Conservation (phyloP, 768 basidiomycete species). For the Leucocoprinus birnbaumii region DNA sequence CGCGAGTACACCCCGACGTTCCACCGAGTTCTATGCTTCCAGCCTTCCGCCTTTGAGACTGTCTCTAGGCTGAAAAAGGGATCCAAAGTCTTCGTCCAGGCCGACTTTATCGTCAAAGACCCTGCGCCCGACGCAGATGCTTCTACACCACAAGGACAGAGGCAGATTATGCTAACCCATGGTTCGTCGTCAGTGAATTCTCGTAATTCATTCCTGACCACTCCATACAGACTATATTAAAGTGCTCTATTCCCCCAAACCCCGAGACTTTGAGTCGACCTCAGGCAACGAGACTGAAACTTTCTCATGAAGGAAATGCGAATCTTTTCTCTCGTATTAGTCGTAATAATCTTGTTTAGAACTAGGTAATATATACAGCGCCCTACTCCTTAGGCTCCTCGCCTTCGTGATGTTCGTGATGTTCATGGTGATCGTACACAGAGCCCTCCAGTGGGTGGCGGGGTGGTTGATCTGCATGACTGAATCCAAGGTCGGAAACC, state of each 20-base stretch:
- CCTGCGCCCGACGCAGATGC: slow-evolving; percentile 66
- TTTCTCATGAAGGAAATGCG: not conserved
- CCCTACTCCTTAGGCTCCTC: not conserved
- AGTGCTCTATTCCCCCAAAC: slow-evolving; percentile 36
- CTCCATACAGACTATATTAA: slow-evolving; percentile 46
- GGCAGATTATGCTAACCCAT: slow-evolving; percentile 80
- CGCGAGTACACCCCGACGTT: slow-evolving; percentile 60
- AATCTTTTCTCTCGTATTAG: not conserved
- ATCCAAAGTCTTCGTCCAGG: slow-evolving; percentile 77
- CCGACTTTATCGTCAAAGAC: slow-evolving; percentile 72
- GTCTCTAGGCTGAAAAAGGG: slow-evolving; percentile 69
- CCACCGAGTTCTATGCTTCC: slow-evolving; percentile 77
- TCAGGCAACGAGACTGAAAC: not conserved
- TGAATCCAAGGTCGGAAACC: slow-evolving; percentile 1
- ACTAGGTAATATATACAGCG: not conserved
- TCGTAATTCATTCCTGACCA: not conserved
- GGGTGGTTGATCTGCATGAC: not conserved
- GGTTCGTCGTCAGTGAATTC: slow-evolving; percentile 40
- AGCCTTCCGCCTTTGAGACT: slow-evolving; percentile 55
- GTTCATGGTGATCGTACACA: not conserved
- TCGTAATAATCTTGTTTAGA: not conserved
- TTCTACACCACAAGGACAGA: slow-evolving; percentile 65
- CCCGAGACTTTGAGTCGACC: not conserved
- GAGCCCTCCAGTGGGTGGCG: not conserved
- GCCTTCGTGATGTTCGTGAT: slow-evolving; percentile 1